phyloP scores from a whole-genome alignment of 768 basidiomycete genomes.

The Rhizopogon roseolus region DNA sequence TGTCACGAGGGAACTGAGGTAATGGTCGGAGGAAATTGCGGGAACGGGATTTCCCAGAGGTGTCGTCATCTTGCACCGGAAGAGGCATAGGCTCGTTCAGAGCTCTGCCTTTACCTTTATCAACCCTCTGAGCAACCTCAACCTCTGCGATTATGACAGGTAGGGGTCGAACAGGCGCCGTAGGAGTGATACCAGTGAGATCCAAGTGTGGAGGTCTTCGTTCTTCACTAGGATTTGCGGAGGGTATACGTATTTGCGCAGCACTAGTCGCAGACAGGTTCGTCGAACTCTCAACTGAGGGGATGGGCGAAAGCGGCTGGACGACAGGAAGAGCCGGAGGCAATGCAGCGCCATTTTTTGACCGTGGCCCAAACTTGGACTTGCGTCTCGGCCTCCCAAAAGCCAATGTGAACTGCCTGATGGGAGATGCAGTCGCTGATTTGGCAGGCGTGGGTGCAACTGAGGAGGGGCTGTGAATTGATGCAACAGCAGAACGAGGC shows the following conservation, averaged over 20 bases:
- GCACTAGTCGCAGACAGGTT: constrained; percentile 9
- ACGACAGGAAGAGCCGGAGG: constrained; percentile 5
- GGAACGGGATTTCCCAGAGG: not conserved
- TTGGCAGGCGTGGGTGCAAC: not conserved
- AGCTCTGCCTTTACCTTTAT: constrained; percentile 10
- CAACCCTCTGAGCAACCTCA: not conserved
- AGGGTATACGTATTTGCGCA: constrained; percentile 7
- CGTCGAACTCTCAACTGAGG: not conserved
- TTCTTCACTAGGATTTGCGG: not conserved
- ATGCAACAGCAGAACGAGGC: constrained; percentile 2
- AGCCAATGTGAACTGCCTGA: not conserved
- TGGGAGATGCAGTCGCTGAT: not conserved
- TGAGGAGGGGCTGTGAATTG: not conserved
- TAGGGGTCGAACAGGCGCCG: not conserved
- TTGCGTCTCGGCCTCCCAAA: not conserved
- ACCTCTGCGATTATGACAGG: not conserved
- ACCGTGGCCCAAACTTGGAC: not conserved
- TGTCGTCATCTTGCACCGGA: constrained; percentile 2
- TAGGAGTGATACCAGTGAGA: not conserved
- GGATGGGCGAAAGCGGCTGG: not conserved
- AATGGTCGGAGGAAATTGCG: constrained; percentile 3
- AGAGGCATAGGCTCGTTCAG: not conserved
- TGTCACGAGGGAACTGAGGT: constrained; percentile 5
- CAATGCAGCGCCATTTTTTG: constrained; percentile 3
- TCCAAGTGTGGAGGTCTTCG: not conserved